Conservation (phyloP, 2,329 filamentous ascomycete species). For the Cylindrodendrum hubeiense region DNA sequence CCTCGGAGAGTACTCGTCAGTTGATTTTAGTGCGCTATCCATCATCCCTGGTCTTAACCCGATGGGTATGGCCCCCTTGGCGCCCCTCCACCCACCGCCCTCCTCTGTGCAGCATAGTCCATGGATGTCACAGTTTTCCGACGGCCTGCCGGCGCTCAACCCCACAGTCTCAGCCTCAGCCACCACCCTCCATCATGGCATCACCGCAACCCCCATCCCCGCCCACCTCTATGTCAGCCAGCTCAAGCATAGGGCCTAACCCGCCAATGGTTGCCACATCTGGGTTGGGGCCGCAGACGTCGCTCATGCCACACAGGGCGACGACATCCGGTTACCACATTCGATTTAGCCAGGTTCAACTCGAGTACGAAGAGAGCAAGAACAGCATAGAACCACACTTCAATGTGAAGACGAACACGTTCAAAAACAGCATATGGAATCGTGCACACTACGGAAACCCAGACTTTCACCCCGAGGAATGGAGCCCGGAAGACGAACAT, state of each 20-base stretch:
- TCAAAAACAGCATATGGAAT: conserved; percentile 77
- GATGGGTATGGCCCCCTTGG: conserved; percentile 49
- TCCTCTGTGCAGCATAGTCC: conserved; percentile 50
- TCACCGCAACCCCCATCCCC: conserved; percentile 47
- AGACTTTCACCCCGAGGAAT: conserved; percentile 60
- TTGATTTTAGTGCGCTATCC: conserved; percentile 58
- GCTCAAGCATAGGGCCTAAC: conserved; percentile 33
- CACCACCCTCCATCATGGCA: conserved; percentile 48
- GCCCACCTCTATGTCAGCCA: conserved; percentile 48
- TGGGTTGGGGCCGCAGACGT: conserved; percentile 26
- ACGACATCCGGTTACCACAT: conserved; percentile 46
- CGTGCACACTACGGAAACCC: conserved; percentile 76
- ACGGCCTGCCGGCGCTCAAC: conserved; percentile 39
- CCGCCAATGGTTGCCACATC: conserved; percentile 36
- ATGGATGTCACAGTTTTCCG: conserved; percentile 52
- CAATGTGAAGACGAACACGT: conserved; percentile 65
- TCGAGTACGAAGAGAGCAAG: conserved; percentile 63
- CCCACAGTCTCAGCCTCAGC: conserved; percentile 40
- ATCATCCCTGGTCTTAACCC: conserved; percentile 60
- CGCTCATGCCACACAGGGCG: conserved; percentile 22
- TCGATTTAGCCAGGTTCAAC: conserved; percentile 64
- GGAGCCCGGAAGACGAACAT: conserved; percentile 56
- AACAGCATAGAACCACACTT: conserved; percentile 60
- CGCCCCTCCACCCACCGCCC: conserved; percentile 48
- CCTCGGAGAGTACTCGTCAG: conserved; percentile 56